Base-by-base conservation (phyloP, 1,139 yeast genomes). In the Pichia sp. region DNA sequence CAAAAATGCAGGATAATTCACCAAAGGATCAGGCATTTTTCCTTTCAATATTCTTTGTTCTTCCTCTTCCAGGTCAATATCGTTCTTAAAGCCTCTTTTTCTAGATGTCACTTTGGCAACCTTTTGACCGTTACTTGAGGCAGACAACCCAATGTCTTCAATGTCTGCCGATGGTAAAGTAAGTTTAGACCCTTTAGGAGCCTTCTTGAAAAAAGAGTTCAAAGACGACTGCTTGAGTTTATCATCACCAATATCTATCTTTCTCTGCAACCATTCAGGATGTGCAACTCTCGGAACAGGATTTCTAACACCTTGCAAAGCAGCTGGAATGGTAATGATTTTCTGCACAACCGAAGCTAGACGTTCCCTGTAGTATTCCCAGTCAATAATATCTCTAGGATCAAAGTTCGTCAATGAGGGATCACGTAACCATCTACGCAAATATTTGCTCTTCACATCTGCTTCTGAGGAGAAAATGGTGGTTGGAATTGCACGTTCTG, bases 291-390 rank as follows among this genome's bases (percentile, higher is more conserved):
- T 76, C 2, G 98, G 97, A 49, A 95, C 98, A 0, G 99, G 99
- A 65, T 95, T 95, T n/a, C 77, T 72, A 13, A 93, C 82, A 54
- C 83, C 82, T 73, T 95, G 99, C 57, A 92, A 75, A 7, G 98
- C 99, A 8, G 99, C 99, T 2, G 99, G 99, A 63, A 95, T 93
- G 0, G 97, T 87, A 61, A 95, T 90, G 64, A 95, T 90, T 70
- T 95, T 95, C 69, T 92, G 97, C 45, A 95, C 84, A 11, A 92
- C 96, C 2, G 97, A 90, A 0, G 95, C 95, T 46, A 95, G 77
- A 64, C 99, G 82, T 64, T 90, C 97, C 61, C 86, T 78, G 67
- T 95, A 95, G 67, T 95, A 95, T 16, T 75, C 81, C 99, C 99
- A 95, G 70, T 95, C 99, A 59, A 95, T 79, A 50, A 95, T 87